phyloP scores from a whole-genome alignment of 257 asterid species.

The Apocynum venetum region DNA sequence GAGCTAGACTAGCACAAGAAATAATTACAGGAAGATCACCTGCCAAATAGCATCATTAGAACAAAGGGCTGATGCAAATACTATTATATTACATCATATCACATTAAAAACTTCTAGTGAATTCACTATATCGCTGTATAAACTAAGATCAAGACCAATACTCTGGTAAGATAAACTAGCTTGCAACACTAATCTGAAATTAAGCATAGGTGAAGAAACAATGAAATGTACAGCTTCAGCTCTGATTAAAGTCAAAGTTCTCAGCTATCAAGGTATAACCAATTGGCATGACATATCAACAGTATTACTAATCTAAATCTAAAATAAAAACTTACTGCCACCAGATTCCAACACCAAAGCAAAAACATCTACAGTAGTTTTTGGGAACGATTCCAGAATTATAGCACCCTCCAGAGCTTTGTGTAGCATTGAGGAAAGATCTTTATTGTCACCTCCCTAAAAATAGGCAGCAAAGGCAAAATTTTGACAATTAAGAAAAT shows the following conservation, averaged over 20 bases:
- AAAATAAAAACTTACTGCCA: conserved; percentile 64
- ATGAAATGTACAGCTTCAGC: background rate
- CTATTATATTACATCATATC: background rate
- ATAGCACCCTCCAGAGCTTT: conserved; percentile 93
- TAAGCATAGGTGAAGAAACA: background rate
- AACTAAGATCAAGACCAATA: background rate
- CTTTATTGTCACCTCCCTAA: conserved; percentile 76
- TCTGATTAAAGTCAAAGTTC: background rate
- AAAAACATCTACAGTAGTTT: conserved; percentile 95
- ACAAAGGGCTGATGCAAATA: conserved; percentile 1
- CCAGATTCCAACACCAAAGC: conserved; percentile 99
- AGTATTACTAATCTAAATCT: background rate
- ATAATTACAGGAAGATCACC: conserved; percentile 94
- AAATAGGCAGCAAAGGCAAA: conserved; percentile 14
- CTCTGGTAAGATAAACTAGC: background rate
- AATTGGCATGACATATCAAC: background rate
- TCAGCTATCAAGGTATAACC: background rate
- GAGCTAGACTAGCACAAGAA: conserved; percentile 95
- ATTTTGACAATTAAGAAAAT: conserved; percentile 5
- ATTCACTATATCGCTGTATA: background rate
- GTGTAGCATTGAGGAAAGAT: conserved; percentile 79
- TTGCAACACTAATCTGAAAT: background rate
- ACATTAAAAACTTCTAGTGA: background rate
- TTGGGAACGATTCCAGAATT: conserved; percentile 84
- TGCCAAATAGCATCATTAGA: conserved; percentile 24